Base-by-base conservation (phyloP, 306 rosid species). In the Pyrus bretschneideri region DNA sequence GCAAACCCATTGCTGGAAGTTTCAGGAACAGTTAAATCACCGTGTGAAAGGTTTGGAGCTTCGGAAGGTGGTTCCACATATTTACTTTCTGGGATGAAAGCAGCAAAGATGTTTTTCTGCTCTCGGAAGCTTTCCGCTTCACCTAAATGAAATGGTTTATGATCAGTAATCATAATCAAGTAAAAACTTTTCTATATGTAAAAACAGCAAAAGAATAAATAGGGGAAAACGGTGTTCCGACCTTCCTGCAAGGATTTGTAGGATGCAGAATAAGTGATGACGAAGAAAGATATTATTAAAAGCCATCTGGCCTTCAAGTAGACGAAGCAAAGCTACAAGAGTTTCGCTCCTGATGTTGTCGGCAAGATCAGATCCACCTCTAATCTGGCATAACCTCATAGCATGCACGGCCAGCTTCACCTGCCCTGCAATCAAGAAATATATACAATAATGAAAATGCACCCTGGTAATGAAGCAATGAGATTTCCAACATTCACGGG, bases 211-310 rank as follows among this genome's bases (percentile, higher is more conserved):
- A 51, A 58, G 13, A 17, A 21, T 8, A 6, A 11, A 67, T 25
- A 58, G 15, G 45, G 67, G 45, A 51, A 65, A 74, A 25, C 9
- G 27, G 25, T 23, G 72, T 80, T 52, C 82, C 67, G 74, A 92
- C 99, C 99, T 92, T 83, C 89, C 92, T 33, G 93, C 92, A 77
- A 95, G 93, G 80, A 83, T 84, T 90, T 95, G 99, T 75, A 95
- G 82, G 79, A 90, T 87, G 85, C 96, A 87, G 89, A 95, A 95
- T 81, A 95, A 72, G 85, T 92, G 84, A 79, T 95, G 99, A 74
- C 97, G 97, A 78, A 95, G 97, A 82, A 67, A 79, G 59, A 90
- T 85, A 75, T 90, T 95, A 78, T 95, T 95, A 89, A 90, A 95
- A 49, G 97, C 84, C 74, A 86, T 77, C 31, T 76, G 90, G 76